phyloP scores from a whole-genome alignment of 441 rosid species.

The Macaranga tanarius region DNA sequence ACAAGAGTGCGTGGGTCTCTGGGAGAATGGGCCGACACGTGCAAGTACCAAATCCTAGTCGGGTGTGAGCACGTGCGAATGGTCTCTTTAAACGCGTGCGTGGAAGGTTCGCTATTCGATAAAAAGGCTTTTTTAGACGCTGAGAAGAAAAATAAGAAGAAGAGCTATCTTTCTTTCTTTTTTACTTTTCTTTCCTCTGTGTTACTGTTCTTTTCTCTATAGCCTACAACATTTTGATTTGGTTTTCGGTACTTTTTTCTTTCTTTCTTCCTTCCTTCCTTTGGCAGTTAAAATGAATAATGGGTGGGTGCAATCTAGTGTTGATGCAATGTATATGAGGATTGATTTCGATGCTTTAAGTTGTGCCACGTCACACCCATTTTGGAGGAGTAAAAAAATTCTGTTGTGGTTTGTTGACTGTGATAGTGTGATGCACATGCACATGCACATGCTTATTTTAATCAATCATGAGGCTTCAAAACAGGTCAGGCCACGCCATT shows the following conservation, averaged over 20 bases:
- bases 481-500: conserved; percentile 14
- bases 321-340: neutral
- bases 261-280: neutral
- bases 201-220: too few relatives aligned
- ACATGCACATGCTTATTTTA: conserved; percentile 16
- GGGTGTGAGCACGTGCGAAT: conserved; percentile 43
- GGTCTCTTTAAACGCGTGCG: conserved; percentile 44
- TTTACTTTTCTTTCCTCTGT: neutral
- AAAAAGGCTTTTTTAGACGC: conserved; percentile 7
- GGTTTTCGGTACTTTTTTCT: too few relatives aligned
- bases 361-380: conserved; percentile 8
- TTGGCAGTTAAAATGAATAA: too few relatives aligned
- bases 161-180: too few relatives aligned
- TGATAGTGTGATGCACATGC: conserved; percentile 18
- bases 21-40: conserved; percentile 36
- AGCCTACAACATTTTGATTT: too few relatives aligned
- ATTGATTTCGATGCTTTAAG: neutral
- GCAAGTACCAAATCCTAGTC: conserved; percentile 19
- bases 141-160: neutral
- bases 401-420: neutral
- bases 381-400: neutral
- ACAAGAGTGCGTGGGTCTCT: conserved; percentile 18
- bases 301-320: neutral
- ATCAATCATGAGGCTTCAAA: conserved; percentile 17
- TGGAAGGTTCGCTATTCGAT: conserved; percentile 31